Percentiles rank a stretch among this genome's conserved stretches.
Evolutionary conservation across 352 stramenopile species (phyloP).

Genomic region (Plasmopara viticola): DNA sequence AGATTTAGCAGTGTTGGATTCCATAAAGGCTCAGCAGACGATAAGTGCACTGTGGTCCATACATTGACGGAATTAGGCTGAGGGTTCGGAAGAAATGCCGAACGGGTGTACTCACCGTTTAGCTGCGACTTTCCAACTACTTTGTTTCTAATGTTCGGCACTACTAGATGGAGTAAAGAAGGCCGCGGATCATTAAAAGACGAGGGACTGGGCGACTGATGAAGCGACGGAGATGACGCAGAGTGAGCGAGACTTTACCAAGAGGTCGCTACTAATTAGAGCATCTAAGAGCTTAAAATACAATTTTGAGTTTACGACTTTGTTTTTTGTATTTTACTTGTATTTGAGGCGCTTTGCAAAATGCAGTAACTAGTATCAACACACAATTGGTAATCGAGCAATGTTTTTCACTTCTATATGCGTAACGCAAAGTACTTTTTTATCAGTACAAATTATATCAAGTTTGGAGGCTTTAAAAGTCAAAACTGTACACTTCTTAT

Average conservation of each 20-base stretch:
- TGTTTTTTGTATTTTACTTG: too few species aligned
- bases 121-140: constrained; percentile 18
- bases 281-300: constrained; percentile 6
- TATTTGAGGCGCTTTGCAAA: too few species aligned
- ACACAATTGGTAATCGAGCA: too few species aligned
- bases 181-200: constrained; percentile 10
- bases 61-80: constrained; percentile 3
- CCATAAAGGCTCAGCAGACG: constrained; percentile 8
- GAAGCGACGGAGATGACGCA: constrained; percentile 1
- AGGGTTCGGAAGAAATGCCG: constrained; percentile 12
- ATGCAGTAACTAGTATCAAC: too few species aligned
- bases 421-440: neutral
- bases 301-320: neutral
- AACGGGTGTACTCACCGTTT: constrained; percentile 13
- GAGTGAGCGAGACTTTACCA: constrained; percentile 9
- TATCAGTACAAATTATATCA: neutral
- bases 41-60: neutral
- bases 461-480: too few species aligned
- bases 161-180: neutral
- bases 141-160: constrained; percentile 5
- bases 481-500: too few species aligned
- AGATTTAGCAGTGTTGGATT: neutral
- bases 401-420: too few species aligned
- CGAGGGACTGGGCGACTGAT: constrained; percentile 2
- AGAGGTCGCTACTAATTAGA: constrained; percentile 16